Percentiles rank a stretch among this genome's conserved stretches.
Evolutionary conservation across 352 stramenopile species (phyloP).

Genomic region (Phytophthora pinifolia): DNA sequence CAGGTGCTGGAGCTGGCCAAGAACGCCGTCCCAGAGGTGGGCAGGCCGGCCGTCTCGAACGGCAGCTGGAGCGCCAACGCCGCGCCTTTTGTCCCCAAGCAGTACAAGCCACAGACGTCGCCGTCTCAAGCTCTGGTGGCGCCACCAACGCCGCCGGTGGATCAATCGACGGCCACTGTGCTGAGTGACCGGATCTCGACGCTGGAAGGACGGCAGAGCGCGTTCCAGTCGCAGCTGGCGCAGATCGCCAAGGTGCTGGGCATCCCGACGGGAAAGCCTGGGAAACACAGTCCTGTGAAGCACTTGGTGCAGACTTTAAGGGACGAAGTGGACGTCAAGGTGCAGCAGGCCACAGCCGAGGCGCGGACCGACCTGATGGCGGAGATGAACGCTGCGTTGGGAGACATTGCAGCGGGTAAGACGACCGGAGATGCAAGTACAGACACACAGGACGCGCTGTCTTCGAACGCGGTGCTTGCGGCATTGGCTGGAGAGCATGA

Average conservation of each 20-base stretch:
- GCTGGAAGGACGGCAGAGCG: conserved; percentile 61
- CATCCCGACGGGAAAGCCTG: conserved; percentile 63
- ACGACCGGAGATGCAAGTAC: background rate
- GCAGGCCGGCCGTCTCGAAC: background rate
- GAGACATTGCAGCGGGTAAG: conserved; percentile 6
- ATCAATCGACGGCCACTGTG: conserved; percentile 31
- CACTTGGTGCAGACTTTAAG: conserved; percentile 70
- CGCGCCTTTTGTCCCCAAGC: conserved; percentile 33
- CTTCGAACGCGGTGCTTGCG: conserved; percentile 50
- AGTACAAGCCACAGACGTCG: conserved; percentile 15
- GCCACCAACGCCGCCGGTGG: conserved; percentile 10
- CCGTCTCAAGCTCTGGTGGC: conserved; percentile 8
- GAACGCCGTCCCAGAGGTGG: conserved; percentile 18
- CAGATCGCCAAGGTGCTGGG: conserved; percentile 62
- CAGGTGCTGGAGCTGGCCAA: conserved; percentile 42
- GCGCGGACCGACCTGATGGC: conserved; percentile 7
- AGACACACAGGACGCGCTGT: conserved; percentile 23
- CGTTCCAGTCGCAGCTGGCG: conserved; percentile 71
- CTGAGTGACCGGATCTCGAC: conserved; percentile 74
- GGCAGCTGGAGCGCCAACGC: conserved; percentile 29
- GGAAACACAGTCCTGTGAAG: conserved; percentile 71
- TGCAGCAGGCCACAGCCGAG: conserved; percentile 18
- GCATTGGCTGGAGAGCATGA: conserved; percentile 72
- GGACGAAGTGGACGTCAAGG: conserved; percentile 55
- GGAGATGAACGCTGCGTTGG: conserved; percentile 21